Base-by-base conservation (phyloP, 2,329 filamentous ascomycete genomes). In the Fusarium nodosum region DNA sequence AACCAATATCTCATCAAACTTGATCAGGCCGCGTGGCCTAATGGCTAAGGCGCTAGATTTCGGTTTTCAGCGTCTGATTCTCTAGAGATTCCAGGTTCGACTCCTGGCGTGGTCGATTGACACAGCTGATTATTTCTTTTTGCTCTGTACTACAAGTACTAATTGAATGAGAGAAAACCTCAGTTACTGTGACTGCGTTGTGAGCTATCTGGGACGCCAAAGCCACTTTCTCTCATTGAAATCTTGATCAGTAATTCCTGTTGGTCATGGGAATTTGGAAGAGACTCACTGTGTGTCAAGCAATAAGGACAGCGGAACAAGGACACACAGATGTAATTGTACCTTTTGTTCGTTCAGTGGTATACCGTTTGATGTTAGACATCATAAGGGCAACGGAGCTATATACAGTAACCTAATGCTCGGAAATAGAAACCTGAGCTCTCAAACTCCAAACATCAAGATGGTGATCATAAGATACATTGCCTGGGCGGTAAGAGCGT, bases 21-120 rank as follows among this genome's bases (percentile, higher is more conserved):
- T 50, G 12, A 50, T 50, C 46, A 50, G 46, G 46, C 46, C 46
- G 46, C 46, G 46, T 50, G 46, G 46, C 46, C 46, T 50, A 50
- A 50, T 50, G 46, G 46, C 46, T 50, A 50, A 50, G 46, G 46
- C 46, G 46, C 46, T 50, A 50, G 46, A 50, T 50, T 50, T 50
- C 46, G 46, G 46, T 24, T n/a, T 13, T 7, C 31, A 18, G 31
- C 22, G 34, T 48, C 46, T n/a, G 13, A 50, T 50, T 15, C 46
- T 50, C 46, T 50, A 50, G 46, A 50, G 46, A 50, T 26, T 50
- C 16, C 46, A 50, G 46, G 46, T 50, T 50, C 46, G 46, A 50
- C 46, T 50, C 46, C 46, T 48, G 46, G 20, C 46, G 46, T n/a
- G 46, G 46, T 50, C 46, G 46, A 50, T 50, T n/a, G 31, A 36